Conservation (phyloP, 2,329 filamentous ascomycete genomes). For the Pseudocercospora eumusae region DNA sequence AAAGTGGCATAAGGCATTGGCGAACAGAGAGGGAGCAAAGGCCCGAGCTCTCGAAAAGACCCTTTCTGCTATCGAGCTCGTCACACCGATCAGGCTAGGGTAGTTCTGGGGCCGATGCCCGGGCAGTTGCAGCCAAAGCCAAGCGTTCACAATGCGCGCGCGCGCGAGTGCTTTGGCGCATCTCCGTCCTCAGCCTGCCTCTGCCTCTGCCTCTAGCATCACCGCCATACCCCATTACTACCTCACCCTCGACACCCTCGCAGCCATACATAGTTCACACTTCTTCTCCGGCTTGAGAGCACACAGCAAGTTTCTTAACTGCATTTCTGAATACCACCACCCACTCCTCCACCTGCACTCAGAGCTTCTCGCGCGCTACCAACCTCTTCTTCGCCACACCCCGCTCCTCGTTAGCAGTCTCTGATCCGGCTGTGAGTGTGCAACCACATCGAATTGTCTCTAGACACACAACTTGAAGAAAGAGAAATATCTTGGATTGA, state of each 20-base stretch:
- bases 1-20: too few relatives aligned
- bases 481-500: not conserved
- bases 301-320: not conserved
- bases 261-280: not conserved
- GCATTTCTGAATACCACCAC: not conserved
- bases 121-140: not conserved
- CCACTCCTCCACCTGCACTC: conserved; percentile 6
- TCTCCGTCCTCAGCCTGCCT: not conserved
- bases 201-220: conserved; percentile 1
- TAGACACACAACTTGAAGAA: not conserved
- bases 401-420: conserved; percentile 5
- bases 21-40: too few relatives aligned
- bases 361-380: conserved; percentile 11
- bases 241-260: conserved; percentile 4
- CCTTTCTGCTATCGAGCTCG: not conserved
- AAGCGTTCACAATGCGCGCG: not conserved
- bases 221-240: conserved; percentile 1
- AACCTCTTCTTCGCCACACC: conserved; percentile 5
- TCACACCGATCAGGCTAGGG: not conserved
- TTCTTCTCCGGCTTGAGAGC: not conserved
- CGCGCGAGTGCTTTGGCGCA: not conserved
- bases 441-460: not conserved
- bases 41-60: not conserved
- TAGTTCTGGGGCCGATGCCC: not conserved
- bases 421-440: not conserved